A percentile compares a stretch with the other conserved stretches of the same genome.
These are phyloP conservation scores for Stemphylium lycopersici DNA, from an alignment of 2,329 filamentous ascomycete genomes.

Conservation along the genomic window DNA sequence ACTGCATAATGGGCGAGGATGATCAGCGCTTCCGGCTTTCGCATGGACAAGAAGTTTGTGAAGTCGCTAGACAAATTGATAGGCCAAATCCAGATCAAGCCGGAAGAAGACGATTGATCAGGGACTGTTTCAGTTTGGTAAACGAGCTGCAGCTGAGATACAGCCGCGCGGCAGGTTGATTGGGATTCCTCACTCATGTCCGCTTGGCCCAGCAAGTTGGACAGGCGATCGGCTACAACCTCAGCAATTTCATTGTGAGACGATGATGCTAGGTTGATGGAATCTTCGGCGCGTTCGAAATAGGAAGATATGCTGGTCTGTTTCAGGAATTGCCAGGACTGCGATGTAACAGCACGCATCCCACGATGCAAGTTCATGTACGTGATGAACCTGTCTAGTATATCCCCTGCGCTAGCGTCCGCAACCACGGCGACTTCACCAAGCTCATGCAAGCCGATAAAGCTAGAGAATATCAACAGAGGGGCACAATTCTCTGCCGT, in stretches of 20 bases:
- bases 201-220: background rate
- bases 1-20: constrained; percentile 29
- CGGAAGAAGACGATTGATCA: background rate
- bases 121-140: constrained; percentile 4
- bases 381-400: background rate
- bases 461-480: background rate
- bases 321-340: background rate
- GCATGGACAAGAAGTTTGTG: constrained; percentile 24
- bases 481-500: background rate
- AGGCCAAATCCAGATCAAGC: constrained; percentile 27
- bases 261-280: background rate
- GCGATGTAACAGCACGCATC: background rate
- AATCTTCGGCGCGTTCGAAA: background rate
- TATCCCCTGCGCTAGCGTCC: background rate
- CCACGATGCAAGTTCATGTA: constrained; percentile 5
- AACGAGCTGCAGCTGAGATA: background rate
- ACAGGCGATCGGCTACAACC: background rate
- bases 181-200: background rate
- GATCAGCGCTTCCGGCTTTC: constrained; percentile 27
- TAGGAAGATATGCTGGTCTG: background rate
- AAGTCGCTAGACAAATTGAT: constrained; percentile 23
- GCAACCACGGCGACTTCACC: background rate
- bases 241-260: background rate
- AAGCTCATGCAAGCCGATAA: background rate
- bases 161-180: background rate